These are phyloP conservation scores for Forsythia viridissima DNA, from an alignment of 257 asterid genomes.

Conservation along the genomic window DNA sequence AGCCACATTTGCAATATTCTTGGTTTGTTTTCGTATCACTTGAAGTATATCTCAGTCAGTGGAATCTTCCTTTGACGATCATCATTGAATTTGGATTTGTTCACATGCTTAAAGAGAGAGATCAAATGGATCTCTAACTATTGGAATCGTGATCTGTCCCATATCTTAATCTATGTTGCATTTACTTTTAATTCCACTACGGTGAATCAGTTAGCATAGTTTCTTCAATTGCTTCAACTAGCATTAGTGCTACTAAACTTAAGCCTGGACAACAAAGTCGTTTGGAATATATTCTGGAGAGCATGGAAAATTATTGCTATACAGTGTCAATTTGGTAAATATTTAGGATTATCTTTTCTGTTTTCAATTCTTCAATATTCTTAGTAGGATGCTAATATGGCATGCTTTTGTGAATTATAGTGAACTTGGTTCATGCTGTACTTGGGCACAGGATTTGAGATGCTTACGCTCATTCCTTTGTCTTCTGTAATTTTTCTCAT, in stretches of 20 bases:
- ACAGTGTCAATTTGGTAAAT: too few species aligned
- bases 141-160: constrained; percentile 10
- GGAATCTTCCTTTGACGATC: constrained; percentile 6
- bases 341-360: neutral
- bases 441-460: neutral
- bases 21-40: neutral
- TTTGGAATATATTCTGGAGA: too few species aligned
- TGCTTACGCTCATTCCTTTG: neutral
- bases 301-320: too few species aligned
- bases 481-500: neutral
- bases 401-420: neutral
- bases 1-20: constrained; percentile 1
- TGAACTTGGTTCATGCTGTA: neutral
- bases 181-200: neutral
- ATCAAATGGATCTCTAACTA: neutral
- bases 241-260: neutral
- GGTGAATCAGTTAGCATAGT: neutral
- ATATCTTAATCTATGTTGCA: neutral
- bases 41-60: neutral
- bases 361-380: neutral
- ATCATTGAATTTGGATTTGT: neutral
- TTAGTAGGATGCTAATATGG: neutral
- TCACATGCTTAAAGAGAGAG: neutral
- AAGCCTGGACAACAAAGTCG: too few species aligned
- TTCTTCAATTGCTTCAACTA: neutral